Base-by-base conservation (phyloP, 2,329 filamentous ascomycete species). In the Alternaria angustiovoidea region DNA sequence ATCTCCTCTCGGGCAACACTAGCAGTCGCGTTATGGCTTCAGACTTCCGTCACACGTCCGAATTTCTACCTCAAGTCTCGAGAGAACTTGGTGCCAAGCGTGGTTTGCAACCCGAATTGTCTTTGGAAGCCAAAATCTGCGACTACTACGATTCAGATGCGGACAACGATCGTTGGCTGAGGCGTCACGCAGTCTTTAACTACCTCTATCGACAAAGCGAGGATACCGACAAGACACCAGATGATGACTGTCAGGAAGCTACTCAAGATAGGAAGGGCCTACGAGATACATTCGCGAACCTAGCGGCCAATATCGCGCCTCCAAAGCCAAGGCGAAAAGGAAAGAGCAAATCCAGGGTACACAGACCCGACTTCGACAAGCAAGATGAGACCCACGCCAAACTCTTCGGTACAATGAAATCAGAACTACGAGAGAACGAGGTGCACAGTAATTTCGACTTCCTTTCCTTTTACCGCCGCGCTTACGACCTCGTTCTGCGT, bases 381-480 rank as follows among this genome's bases (percentile, higher is more conserved):
- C 26, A 43, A 7, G 47, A 59, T 2, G 22, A 51, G 14, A 44
- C 39, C 3, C 56, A 67, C 22, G 46, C 56, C 9, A 34, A 51
- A 2, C 53, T 64, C 2, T 49, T 71, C 11, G 44, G 36, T 11
- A 62, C 62, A 14, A 49, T 49, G 46, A 49, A 34, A 32, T 49
- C 46, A 38, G 49, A 42, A 49, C 58, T 70, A 30, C 44, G 54
- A 26, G 52, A 51, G 5, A 39, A 62, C 11, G 66, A 72, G 43
- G 22, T 69, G 5, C 62, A 69, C 39, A 60, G 49, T 18, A 56
- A 61, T 44, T 72, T 70, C 56, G 68, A 72, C 43, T 68, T 69
- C 39, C 65, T 68, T 8, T 49, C 58, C 12, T 63, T 69, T 52
- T 70, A 63, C 49, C 64, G 66, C 2, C 63, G 68, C 12, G 58